Conservation (phyloP, 306 rosid species). For the Cucurbita moschata region DNA sequence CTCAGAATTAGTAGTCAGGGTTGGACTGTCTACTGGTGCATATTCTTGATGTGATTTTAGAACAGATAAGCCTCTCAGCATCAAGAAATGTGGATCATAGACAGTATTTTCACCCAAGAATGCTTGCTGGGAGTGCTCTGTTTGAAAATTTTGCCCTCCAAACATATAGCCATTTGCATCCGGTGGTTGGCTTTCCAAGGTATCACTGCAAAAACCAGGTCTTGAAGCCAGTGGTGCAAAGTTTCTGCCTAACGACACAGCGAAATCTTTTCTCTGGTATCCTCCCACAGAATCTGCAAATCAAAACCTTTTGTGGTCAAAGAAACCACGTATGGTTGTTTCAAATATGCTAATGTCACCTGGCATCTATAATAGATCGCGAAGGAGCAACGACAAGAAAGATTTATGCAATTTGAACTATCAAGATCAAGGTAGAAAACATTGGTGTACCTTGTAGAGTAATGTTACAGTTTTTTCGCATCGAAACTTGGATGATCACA, state of each 20-base stretch:
- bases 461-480: conserved; percentile 8
- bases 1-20: conserved; percentile 48
- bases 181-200: conserved; percentile 8
- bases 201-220: conserved; percentile 14
- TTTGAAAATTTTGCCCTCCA: conserved; percentile 19
- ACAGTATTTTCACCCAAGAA: conserved; percentile 23
- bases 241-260: conserved; percentile 14
- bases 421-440: background rate
- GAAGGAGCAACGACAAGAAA: background rate
- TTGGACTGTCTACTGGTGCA: conserved; percentile 45
- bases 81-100: conserved; percentile 19
- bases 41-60: conserved; percentile 31
- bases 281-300: conserved; percentile 25
- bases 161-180: conserved; percentile 31
- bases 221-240: conserved; percentile 16
- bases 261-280: conserved; percentile 7
- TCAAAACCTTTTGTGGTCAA: conserved; percentile 2
- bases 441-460: conserved; percentile 4
- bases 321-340: background rate
- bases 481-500: conserved; percentile 2
- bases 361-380: background rate
- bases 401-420: background rate
- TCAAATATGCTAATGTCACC: background rate
- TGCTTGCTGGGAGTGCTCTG: conserved; percentile 15
- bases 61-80: conserved; percentile 14